Base-by-base conservation (phyloP, 129 eudicot genomes). In the Logfia minima region DNA sequence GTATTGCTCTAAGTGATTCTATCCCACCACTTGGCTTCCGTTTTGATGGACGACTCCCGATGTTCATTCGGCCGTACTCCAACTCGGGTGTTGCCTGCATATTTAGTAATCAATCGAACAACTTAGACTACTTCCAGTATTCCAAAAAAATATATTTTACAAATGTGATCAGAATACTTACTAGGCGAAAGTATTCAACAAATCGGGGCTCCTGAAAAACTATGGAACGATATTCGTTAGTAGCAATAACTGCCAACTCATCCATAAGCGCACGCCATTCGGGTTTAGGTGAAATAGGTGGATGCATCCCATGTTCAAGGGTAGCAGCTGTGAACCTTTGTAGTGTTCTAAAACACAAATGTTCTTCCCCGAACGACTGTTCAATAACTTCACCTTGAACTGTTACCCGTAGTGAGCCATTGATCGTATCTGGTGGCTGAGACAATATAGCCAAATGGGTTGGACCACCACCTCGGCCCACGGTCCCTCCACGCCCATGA, bases 311-410 rank as follows among this genome's bases (percentile, higher is more conserved):
- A 43, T 95, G 99, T 77, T 91, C 99, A 13, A 89, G 94, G 37
- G 99, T 95, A 64, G 99, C 99, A 22, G 97, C 96, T 45, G 91
- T 87, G 66, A 85, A 95, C 79, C 99, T 83, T 65, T 95, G 97
- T 39, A 92, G 94, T 21, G 99, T 95, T 56, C 90, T 85, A 73
- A 95, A 92, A 82, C 99, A 95, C 86, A 95, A 83, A 79, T 92
- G 96, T 66, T 95, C 96, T 85, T 95, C 99, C 10, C 97, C 97
- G 62, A 95, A 91, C 5, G 96, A 91, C 26, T 95, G 96, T 84
- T 92, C 99, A 26, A 92, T 95, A 71, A 95, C 99, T 79, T 92
- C 99, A 39, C 99, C 99, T 81, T 95, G 99, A 76, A 95, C 97
- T 1, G 97, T 95, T 48, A 95, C 99, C 51, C 97, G 87, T 59